Evolutionary conservation across 805 yeast genomes (phyloP).

Genomic region (Metschnikowia lachancei): DNA sequence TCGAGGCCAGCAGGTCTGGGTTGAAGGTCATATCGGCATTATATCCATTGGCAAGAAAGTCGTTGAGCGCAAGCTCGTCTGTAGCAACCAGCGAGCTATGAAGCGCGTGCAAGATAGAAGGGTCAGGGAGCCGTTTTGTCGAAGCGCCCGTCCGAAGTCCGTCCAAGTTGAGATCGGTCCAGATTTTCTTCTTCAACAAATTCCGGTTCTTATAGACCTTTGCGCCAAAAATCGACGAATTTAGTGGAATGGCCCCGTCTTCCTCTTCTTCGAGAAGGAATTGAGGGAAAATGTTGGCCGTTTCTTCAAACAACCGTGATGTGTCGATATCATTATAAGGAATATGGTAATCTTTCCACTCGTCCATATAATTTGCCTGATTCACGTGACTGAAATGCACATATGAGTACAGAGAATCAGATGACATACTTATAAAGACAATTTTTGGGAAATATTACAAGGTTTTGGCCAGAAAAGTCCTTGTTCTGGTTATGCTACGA

Average conservation of each 20-base stretch:
- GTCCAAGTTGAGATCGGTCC: slow-evolving; percentile 35
- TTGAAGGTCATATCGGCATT: slow-evolving; percentile 17
- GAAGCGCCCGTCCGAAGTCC: slow-evolving; percentile 25
- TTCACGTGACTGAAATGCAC: slow-evolving; percentile 39
- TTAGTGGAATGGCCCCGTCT: slow-evolving; percentile 38
- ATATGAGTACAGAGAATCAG: slow-evolving; percentile 25
- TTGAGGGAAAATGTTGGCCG: slow-evolving; percentile 36
- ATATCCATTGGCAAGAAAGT: slow-evolving; percentile 36
- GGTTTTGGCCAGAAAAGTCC: too few relatives aligned
- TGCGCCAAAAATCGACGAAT: slow-evolving; percentile 38
- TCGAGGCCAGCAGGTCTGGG: slow-evolving; percentile 28
- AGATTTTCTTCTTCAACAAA: slow-evolving; percentile 29
- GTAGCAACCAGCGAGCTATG: slow-evolving; percentile 16
- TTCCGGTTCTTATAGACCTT: slow-evolving; percentile 36
- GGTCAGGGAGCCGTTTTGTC: slow-evolving; percentile 23
- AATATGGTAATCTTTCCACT: slow-evolving; percentile 40
- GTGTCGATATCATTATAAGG: slow-evolving; percentile 45
- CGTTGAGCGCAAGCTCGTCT: slow-evolving; percentile 27
- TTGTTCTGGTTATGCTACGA: too few relatives aligned
- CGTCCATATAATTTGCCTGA: slow-evolving; percentile 41
- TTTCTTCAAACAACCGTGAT: slow-evolving; percentile 35
- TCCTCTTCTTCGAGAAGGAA: slow-evolving; percentile 34
- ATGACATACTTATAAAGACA: slow-evolving; percentile 12
- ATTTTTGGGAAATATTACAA: too few relatives aligned
- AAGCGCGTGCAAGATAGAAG: slow-evolving; percentile 33